phyloP scores from a whole-genome alignment of 2,329 filamentous ascomycete species.

The Colletotrichum cuscutae region DNA sequence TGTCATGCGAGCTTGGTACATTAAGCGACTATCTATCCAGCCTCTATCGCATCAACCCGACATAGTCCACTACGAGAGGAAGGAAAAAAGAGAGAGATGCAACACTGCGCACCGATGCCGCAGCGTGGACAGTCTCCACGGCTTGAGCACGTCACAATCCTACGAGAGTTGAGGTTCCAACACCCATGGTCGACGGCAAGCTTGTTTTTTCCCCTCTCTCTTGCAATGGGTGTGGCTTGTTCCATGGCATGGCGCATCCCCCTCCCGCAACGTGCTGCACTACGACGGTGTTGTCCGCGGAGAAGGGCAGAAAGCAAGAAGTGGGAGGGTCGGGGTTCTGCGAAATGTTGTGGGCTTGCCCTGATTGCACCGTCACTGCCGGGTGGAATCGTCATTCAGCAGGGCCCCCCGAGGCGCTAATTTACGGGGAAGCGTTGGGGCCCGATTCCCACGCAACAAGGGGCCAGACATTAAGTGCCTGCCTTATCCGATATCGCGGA shows the following conservation, averaged over 20 bases:
- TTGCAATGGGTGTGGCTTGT: constrained; percentile 7
- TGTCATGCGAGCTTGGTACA: neutral
- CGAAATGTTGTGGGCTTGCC: constrained; percentile 19
- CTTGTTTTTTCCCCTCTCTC: constrained; percentile 9
- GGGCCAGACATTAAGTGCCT: constrained; percentile 29
- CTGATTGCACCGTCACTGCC: constrained; percentile 29
- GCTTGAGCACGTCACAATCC: constrained; percentile 21
- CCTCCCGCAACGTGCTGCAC: neutral
- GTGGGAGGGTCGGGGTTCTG: constrained; percentile 16
- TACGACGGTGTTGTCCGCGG: constrained; percentile 23
- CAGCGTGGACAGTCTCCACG: neutral
- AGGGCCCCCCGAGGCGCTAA: constrained; percentile 26
- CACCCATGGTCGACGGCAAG: constrained; percentile 13
- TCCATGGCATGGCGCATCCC: neutral
- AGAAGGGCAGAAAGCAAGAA: constrained; percentile 23
- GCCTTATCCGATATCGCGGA: constrained; percentile 35
- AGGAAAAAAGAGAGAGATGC: neutral
- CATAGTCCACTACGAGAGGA: neutral
- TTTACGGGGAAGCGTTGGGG: constrained; percentile 26
- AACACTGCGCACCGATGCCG: constrained; percentile 15
- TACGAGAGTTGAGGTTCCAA: neutral
- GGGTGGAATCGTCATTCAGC: constrained; percentile 32
- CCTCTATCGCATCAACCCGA: neutral
- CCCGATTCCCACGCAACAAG: constrained; percentile 25
- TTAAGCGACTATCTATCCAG: neutral